Evolutionary conservation across 768 basidiomycete species (phyloP), one percentile per base, ranked within the genome.

Genomic region (Mycena alexandri): DNA sequence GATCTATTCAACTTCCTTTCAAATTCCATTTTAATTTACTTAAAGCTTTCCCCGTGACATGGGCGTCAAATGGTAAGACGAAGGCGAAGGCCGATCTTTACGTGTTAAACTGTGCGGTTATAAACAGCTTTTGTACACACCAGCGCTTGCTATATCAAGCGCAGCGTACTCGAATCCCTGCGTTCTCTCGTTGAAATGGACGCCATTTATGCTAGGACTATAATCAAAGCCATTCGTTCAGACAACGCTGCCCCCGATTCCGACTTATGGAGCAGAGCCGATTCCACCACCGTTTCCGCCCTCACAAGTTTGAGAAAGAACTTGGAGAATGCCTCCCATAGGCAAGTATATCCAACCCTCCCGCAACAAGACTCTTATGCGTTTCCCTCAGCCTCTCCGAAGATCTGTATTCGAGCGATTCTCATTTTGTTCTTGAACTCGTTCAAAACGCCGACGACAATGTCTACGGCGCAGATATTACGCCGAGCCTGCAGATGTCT

Each of bases 401-500:
- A 9, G 58, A 60, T 10, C 44, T 60, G 13, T 60, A 60, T 50
- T 24, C 58, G 1, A 60, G 38, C 34, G 58, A 60, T 19, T 48
- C 58, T 11, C 58, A 60, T 41, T 60, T 60, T 21, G 17, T 60
- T 19, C 36, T 60, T 2, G 58, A 60, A 50, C 58, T 60, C 21
- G 58, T 60, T 13, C 58, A 60, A 21, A 60, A 60, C 47, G 58
- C 58, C 34, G 58, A 60, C 43, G 58, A 60, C 36, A 60, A 60
- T 36, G 47, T 21, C 1, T 60, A 60, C n/a, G 17, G 33, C 21
- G 2, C 34, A 10, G 22, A 11, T 17, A 46, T 60, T 16, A 60
- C 47, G 3, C 58, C 58, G 16, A 50, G 46, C 19, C 38, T 60
- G 17, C 8, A 47, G 9, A 60, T 60, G 1, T 10, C 17, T 7